These are phyloP conservation scores for Pyronema domesticum DNA, from an alignment of 495 filamentous ascomycete genomes.

Conservation along the genomic window DNA sequence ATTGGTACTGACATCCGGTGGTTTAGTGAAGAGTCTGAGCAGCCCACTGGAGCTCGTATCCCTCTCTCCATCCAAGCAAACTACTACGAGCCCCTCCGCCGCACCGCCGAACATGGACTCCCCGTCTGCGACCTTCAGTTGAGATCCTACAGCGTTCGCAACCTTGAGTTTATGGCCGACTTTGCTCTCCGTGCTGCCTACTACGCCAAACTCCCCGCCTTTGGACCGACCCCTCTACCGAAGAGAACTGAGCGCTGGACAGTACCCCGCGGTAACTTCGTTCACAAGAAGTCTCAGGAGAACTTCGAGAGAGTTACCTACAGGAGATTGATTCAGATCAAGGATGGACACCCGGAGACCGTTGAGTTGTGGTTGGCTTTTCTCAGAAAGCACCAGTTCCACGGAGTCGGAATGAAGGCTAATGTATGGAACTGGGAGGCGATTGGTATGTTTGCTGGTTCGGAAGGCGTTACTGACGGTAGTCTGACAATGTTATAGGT, in stretches of 20 bases:
- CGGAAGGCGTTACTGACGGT: background rate
- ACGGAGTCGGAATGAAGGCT: slow-evolving; percentile 96
- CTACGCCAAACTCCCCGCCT: slow-evolving; percentile 73
- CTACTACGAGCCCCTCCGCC: slow-evolving; percentile 69
- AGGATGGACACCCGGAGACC: slow-evolving; percentile 74
- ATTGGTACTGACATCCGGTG: background rate
- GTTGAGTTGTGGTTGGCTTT: slow-evolving; percentile 87
- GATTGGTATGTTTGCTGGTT: slow-evolving; percentile 35
- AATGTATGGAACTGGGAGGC: slow-evolving; percentile 80
- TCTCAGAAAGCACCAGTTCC: slow-evolving; percentile 71
- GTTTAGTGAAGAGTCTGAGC: background rate
- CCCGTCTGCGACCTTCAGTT: slow-evolving; percentile 82
- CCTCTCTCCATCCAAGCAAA: slow-evolving; percentile 47
- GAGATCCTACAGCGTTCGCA: slow-evolving; percentile 75
- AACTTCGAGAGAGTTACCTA: slow-evolving; percentile 88
- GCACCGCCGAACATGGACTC: slow-evolving; percentile 50
- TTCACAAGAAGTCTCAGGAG: slow-evolving; percentile 93
- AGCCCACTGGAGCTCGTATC: slow-evolving; percentile 10
- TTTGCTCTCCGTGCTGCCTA: slow-evolving; percentile 91
- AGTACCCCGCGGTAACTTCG: slow-evolving; percentile 73
- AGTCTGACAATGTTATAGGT: slow-evolving; percentile 30
- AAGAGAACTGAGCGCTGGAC: slow-evolving; percentile 82
- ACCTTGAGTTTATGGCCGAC: slow-evolving; percentile 87
- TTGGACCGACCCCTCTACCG: slow-evolving; percentile 76
- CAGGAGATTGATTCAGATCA: slow-evolving; percentile 76